Conservation (phyloP, 1,139 yeast species). For the Ogataea hybrid region DNA sequence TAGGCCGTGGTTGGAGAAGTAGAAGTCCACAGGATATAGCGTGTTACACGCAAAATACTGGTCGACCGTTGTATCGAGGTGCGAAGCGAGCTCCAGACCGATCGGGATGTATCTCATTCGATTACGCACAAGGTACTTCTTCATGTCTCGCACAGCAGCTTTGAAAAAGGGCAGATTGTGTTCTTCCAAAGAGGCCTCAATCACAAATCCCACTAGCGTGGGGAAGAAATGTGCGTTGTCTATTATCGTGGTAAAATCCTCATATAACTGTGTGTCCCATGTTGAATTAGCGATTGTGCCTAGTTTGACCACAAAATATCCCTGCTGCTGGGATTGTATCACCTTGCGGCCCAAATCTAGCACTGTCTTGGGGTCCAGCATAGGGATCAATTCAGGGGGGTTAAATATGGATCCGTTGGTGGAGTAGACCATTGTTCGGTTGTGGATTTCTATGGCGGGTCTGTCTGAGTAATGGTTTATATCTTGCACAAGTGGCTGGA, state of each 20-base stretch:
- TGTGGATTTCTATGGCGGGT: slow-evolving; percentile 39
- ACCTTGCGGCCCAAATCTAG: slow-evolving; percentile 11
- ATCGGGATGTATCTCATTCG: slow-evolving; percentile 53
- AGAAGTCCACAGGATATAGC: slow-evolving; percentile 14
- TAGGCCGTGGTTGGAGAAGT: slow-evolving; percentile 4
- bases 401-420: slow-evolving; percentile 17
- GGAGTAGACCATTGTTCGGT: slow-evolving; percentile 43
- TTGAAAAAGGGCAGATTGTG: slow-evolving; percentile 55
- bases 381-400: slow-evolving; percentile 6
- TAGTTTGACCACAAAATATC: slow-evolving; percentile 14
- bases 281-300: slow-evolving; percentile 11
- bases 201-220: slow-evolving; percentile 20
- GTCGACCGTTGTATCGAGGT: slow-evolving; percentile 45
- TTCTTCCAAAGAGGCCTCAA: slow-evolving; percentile 18
- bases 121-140: slow-evolving; percentile 42
- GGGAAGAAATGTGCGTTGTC: slow-evolving; percentile 15
- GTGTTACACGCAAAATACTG: slow-evolving; percentile 18
- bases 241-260: slow-evolving; percentile 20
- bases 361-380: slow-evolving; percentile 7
- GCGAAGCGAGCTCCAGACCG: slow-evolving; percentile 48
- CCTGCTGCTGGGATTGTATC: slow-evolving; percentile 10
- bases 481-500: slow-evolving; percentile 10
- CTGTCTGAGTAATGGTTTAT: slow-evolving; percentile 4
- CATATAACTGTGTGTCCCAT: slow-evolving; percentile 22
- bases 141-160: slow-evolving; percentile 59